Percentiles rank a stretch among this genome's conserved stretches.
phyloP scores from a whole-genome alignment of 2,329 filamentous ascomycete species.

The Fonsecaea multimorphosa region DNA sequence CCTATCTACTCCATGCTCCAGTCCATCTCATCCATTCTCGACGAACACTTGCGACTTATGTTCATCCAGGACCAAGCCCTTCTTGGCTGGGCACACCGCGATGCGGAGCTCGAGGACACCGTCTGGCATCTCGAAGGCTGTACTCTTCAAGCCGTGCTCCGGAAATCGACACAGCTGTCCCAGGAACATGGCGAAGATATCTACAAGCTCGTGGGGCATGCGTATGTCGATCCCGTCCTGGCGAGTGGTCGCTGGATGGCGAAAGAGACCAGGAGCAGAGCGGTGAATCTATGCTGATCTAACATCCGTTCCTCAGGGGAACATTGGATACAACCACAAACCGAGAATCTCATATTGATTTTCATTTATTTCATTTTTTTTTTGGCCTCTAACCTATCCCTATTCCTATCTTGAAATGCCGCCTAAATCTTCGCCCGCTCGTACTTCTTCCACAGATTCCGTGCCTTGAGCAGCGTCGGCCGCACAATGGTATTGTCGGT shows the following conservation, averaged over 20 bases:
- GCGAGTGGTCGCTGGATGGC: slow-evolving; percentile 32
- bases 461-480: slow-evolving; percentile 34
- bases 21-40: slow-evolving; percentile 24
- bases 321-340: neutral
- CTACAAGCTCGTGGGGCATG: slow-evolving; percentile 27
- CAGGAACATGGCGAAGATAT: slow-evolving; percentile 11
- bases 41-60: slow-evolving; percentile 29
- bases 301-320: no score
- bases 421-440: slow-evolving; percentile 26
- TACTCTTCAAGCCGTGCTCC: slow-evolving; percentile 29
- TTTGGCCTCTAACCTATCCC: no score
- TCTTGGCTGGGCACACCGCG: slow-evolving; percentile 31
- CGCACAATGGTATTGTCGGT: slow-evolving; percentile 35
- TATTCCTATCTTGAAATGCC: neutral
- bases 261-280: slow-evolving; percentile 20
- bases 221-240: slow-evolving; percentile 31
- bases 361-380: neutral
- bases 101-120: slow-evolving; percentile 23
- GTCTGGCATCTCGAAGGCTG: slow-evolving; percentile 34
- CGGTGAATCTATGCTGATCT: slow-evolving; percentile 35
- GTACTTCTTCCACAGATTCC: slow-evolving; percentile 37
- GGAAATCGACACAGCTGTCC: slow-evolving; percentile 18
- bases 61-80: slow-evolving; percentile 26
- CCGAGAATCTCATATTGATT: neutral
- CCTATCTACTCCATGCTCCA: slow-evolving; percentile 21